Conservation (phyloP, 306 rosid genomes). For the Adenanthera pavonina region DNA sequence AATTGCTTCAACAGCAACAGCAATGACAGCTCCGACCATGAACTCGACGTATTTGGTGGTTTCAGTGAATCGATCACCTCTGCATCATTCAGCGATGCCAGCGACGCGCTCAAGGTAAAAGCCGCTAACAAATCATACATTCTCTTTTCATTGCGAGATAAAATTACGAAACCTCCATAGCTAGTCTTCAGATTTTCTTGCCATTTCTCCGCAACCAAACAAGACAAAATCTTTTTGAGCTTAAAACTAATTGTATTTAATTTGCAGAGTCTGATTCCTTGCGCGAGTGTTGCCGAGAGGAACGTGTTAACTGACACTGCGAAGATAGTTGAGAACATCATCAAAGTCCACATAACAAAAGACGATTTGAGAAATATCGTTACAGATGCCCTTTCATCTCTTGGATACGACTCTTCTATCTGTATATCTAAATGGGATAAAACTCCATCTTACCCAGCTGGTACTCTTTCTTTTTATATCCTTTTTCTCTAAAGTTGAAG, state of each 20-base stretch:
- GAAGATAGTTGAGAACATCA: constrained; percentile 76
- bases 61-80: constrained; percentile 60
- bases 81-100: constrained; percentile 58
- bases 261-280: constrained; percentile 69
- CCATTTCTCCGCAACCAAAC: constrained; percentile 24
- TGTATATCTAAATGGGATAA: constrained; percentile 94
- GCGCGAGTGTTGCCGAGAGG: constrained; percentile 77
- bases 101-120: constrained; percentile 78
- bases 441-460: constrained; percentile 72
- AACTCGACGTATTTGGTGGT: constrained; percentile 66
- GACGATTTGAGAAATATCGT: constrained; percentile 75
- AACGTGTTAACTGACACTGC: constrained; percentile 87
- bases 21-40: constrained; percentile 90
- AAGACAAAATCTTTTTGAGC: not conserved
- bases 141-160: too few relatives aligned
- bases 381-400: constrained; percentile 63
- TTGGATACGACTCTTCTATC: constrained; percentile 77
- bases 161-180: not conserved
- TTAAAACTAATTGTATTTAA: not conserved
- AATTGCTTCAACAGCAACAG: constrained; percentile 85
- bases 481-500: not conserved
- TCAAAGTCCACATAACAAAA: constrained; percentile 61
- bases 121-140: not conserved
- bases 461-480: constrained; percentile 42
- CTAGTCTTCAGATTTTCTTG: not conserved